Evolutionary conservation across 2,329 filamentous ascomycete genomes (phyloP).

Genomic region (Fusarium subglutinans): DNA sequence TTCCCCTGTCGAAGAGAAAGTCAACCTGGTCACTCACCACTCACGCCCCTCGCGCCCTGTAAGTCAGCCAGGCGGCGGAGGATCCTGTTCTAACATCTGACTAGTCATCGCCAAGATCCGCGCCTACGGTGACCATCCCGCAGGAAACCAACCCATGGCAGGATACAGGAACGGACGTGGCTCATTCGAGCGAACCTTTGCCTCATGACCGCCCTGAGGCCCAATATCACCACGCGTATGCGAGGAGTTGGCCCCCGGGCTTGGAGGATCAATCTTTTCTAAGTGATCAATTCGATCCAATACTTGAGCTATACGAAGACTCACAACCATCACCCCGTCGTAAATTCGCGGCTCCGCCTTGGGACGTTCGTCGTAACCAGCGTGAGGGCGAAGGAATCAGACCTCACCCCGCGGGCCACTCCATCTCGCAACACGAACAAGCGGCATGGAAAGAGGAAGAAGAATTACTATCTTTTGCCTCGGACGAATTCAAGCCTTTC

Average conservation of each 20-base stretch:
- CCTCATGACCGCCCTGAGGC: neutral
- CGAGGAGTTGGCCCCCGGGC: neutral
- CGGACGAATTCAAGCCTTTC: neutral
- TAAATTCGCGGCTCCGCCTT: fast-evolving
- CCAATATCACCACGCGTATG: neutral
- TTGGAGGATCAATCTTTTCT: neutral
- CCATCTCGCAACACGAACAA: fast-evolving
- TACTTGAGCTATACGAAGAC: no score
- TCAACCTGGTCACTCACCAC: neutral
- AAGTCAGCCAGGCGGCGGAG: neutral
- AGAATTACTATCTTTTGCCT: fast-evolving
- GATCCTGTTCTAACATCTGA: neutral
- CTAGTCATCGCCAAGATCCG: neutral
- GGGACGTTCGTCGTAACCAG: neutral
- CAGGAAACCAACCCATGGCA: neutral
- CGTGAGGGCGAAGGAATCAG: neutral
- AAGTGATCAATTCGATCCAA: no score
- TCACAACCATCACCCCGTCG: neutral
- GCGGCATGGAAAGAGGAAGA: fast-evolving
- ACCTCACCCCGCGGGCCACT: no score
- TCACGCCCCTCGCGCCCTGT: neutral
- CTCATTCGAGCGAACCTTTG: neutral
- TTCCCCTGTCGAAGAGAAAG: neutral
- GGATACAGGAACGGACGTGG: neutral
- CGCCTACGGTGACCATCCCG: neutral